Conservation (phyloP, 192 early-diverging fungal species). For the Linnemannia schmuckeri region DNA sequence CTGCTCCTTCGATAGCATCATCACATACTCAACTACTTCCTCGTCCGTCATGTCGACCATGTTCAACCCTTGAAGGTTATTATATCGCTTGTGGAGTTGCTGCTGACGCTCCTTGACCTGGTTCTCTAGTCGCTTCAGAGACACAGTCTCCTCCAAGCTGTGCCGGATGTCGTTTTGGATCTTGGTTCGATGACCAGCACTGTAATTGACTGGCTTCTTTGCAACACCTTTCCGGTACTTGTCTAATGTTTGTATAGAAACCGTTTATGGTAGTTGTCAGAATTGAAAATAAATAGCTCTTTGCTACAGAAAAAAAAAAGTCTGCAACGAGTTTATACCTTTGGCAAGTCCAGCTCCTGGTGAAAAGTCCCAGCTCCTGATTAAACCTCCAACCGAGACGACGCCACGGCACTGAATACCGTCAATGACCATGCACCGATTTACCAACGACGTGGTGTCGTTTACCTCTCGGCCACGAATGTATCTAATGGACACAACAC, state of each 20-base stretch:
- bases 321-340: slow-evolving; percentile 8
- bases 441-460: not conserved
- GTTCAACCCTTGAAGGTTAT: slow-evolving; percentile 53
- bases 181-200: slow-evolving; percentile 45
- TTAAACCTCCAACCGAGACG: slow-evolving; percentile 59
- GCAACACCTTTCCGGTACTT: slow-evolving; percentile 18
- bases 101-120: slow-evolving; percentile 42
- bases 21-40: slow-evolving; percentile 69
- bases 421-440: slow-evolving; percentile 49
- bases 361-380: slow-evolving; percentile 72
- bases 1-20: slow-evolving; percentile 63
- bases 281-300: too few relatives aligned
- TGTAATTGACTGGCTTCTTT: slow-evolving; percentile 38
- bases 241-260: not conserved
- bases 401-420: slow-evolving; percentile 58
- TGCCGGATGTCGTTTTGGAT: slow-evolving; percentile 48
- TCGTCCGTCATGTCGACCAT: slow-evolving; percentile 65
- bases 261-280: not conserved
- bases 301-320: not conserved
- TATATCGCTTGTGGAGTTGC: slow-evolving; percentile 42
- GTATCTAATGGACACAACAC: slow-evolving; percentile 2
- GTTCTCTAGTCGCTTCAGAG: slow-evolving; percentile 25
- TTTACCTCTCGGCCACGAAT: slow-evolving; percentile 28
- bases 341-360: slow-evolving; percentile 49
- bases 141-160: slow-evolving; percentile 42